phyloP scores from a whole-genome alignment of 2,329 filamentous ascomycete species.

The Westerdykella ornata region DNA sequence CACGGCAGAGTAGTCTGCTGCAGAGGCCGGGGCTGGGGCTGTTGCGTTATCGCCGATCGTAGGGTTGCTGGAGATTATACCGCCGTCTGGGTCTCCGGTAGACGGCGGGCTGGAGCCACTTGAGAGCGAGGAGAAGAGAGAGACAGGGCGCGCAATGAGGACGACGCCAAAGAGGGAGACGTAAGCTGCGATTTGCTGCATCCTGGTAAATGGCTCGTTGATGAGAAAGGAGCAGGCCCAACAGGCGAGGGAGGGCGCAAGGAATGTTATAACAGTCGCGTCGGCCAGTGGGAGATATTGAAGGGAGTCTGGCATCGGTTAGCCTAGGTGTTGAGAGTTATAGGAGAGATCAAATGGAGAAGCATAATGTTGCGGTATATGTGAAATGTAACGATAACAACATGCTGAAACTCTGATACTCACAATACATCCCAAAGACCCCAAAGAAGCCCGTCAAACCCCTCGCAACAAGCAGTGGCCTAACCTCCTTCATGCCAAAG shows the following conservation, averaged over 20 bases:
- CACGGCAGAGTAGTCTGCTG: conserved; percentile 38
- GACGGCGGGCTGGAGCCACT: conserved; percentile 18
- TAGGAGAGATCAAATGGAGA: background rate
- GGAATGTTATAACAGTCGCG: conserved; percentile 82
- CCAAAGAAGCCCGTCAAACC: conserved; percentile 69
- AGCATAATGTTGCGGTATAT: background rate
- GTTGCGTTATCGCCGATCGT: conserved; percentile 10
- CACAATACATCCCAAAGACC: conserved; percentile 67
- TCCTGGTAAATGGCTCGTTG: conserved; percentile 69
- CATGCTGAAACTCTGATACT: conserved; percentile 12
- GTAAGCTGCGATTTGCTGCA: conserved; percentile 68
- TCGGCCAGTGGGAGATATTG: conserved; percentile 79
- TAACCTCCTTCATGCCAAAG: conserved; percentile 60
- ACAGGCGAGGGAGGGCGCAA: conserved; percentile 70
- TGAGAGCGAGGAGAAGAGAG: conserved; percentile 44
- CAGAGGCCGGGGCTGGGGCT: conserved; percentile 7
- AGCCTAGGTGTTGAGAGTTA: conserved; percentile 5
- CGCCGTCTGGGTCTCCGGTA: conserved; percentile 27
- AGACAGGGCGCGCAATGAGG: conserved; percentile 68
- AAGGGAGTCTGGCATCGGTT: conserved; percentile 47
- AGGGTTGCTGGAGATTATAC: conserved; percentile 26
- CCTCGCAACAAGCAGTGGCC: conserved; percentile 60
- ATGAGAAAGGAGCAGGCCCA: conserved; percentile 72
- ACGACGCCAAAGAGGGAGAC: conserved; percentile 73
- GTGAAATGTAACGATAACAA: background rate